Evolutionary conservation across 306 rosid species (phyloP).

Genomic region (Quercus variabilis): DNA sequence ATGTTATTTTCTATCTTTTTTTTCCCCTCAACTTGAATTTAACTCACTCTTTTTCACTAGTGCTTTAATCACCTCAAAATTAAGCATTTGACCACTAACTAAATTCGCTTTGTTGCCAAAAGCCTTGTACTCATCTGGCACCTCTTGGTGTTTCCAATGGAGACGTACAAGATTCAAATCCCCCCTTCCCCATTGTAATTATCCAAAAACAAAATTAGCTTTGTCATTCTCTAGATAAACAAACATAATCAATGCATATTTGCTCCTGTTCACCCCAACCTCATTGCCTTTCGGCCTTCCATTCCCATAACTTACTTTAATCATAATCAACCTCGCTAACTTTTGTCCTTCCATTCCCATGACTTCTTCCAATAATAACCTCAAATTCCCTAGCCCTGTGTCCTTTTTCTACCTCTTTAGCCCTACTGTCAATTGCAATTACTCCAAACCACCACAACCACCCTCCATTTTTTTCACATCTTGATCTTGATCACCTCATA

Average conservation of each 20-base stretch:
- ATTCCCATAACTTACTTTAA: too few relatives aligned
- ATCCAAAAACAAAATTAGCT: neutral
- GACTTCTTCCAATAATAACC: neutral
- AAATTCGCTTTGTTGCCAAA: too few relatives aligned
- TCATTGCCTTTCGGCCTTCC: too few relatives aligned
- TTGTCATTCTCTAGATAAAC: neutral
- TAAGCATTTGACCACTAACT: too few relatives aligned
- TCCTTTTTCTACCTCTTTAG: neutral
- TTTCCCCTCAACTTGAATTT: too few relatives aligned
- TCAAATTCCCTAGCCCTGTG: neutral
- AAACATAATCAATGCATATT: slow-evolving; percentile 20
- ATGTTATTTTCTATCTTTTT: too few relatives aligned
- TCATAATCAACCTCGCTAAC: neutral
- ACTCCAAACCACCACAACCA: neutral
- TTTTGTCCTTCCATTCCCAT: neutral
- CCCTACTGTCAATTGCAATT: neutral
- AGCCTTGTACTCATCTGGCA: too few relatives aligned
- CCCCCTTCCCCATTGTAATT: too few relatives aligned
- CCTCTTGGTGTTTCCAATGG: too few relatives aligned
- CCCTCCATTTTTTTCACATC: neutral
- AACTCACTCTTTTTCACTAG: too few relatives aligned
- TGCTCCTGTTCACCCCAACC: slow-evolving; percentile 6
- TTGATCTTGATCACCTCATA: neutral
- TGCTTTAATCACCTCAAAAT: too few relatives aligned
- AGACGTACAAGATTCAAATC: too few relatives aligned